Evolutionary conservation across 169 alveolate genomes (phyloP).

Genomic region (Plasmodium inui): DNA sequence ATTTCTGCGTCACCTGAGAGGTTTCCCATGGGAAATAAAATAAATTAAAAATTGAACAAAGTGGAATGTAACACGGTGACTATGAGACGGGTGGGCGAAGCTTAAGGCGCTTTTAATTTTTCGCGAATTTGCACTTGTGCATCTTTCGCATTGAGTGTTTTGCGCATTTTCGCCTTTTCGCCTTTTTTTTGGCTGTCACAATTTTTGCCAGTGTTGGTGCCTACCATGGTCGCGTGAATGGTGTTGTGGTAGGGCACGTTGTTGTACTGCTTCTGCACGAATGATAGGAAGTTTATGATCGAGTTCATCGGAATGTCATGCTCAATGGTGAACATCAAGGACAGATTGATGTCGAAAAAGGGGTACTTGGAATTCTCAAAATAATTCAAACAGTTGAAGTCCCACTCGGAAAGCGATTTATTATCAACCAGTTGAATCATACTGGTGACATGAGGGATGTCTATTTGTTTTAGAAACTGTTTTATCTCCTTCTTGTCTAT

Average conservation of each 20-base stretch:
- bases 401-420: slow-evolving; percentile 79
- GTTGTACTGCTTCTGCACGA: slow-evolving; percentile 79
- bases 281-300: slow-evolving; percentile 68
- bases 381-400: slow-evolving; percentile 79
- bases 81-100: neutral
- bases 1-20: slow-evolving; percentile 82
- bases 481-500: slow-evolving; percentile 62
- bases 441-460: slow-evolving; percentile 35
- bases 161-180: neutral
- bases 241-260: slow-evolving; percentile 84
- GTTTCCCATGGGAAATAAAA: no score
- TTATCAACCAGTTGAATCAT: slow-evolving; percentile 46
- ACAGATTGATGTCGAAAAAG: slow-evolving; percentile 70
- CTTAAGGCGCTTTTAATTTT: neutral
- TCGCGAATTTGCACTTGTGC: neutral
- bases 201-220: neutral
- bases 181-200: neutral
- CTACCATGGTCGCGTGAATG: slow-evolving; percentile 84
- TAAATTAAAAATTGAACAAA: neutral
- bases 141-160: neutral
- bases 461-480: slow-evolving; percentile 47
- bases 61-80: neutral
- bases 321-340: slow-evolving; percentile 34
- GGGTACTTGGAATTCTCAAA: slow-evolving; percentile 67
- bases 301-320: slow-evolving; percentile 38